Conservation (phyloP, 208 protist species). For the Herpetomonas samuelpessoai region DNA sequence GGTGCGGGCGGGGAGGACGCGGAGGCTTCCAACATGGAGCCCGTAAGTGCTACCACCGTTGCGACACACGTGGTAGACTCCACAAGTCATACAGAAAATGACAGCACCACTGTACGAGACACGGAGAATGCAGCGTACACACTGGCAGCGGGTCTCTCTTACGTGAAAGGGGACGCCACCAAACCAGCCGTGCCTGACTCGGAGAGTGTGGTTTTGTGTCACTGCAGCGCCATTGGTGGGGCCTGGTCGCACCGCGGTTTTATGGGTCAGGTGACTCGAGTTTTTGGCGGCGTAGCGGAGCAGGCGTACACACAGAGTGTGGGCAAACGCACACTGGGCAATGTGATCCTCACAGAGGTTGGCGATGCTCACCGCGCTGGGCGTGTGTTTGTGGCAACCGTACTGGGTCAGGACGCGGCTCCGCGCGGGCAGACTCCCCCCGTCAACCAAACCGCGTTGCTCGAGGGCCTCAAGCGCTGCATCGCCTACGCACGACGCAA, state of each 20-base stretch:
- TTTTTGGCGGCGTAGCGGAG: conserved; percentile 22
- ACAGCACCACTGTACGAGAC: background rate
- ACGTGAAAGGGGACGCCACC: conserved; percentile 23
- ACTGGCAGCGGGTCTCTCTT: background rate
- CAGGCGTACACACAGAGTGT: conserved; percentile 29
- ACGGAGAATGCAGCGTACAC: background rate
- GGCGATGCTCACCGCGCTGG: conserved; percentile 13
- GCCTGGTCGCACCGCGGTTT: conserved; percentile 37
- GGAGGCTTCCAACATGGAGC: background rate
- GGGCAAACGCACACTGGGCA: conserved; percentile 18
- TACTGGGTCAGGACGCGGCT: conserved; percentile 29
- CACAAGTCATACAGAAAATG: background rate
- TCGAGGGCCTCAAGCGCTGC: conserved; percentile 20
- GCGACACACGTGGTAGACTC: background rate
- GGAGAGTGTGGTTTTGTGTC: conserved; percentile 33
- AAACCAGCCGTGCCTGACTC: conserved; percentile 9
- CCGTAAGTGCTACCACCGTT: background rate
- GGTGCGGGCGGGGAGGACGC: conserved; percentile 3
- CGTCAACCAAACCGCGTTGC: conserved; percentile 23
- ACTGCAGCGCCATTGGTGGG: conserved; percentile 27
- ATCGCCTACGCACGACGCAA: conserved; percentile 20
- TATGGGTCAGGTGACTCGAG: conserved; percentile 39
- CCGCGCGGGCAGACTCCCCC: conserved; percentile 19
- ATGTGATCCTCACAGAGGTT: conserved; percentile 33
- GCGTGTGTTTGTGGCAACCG: conserved; percentile 37